Conservation (phyloP, 2,329 filamentous ascomycete species). For the Magnaporthiopsis poae region DNA sequence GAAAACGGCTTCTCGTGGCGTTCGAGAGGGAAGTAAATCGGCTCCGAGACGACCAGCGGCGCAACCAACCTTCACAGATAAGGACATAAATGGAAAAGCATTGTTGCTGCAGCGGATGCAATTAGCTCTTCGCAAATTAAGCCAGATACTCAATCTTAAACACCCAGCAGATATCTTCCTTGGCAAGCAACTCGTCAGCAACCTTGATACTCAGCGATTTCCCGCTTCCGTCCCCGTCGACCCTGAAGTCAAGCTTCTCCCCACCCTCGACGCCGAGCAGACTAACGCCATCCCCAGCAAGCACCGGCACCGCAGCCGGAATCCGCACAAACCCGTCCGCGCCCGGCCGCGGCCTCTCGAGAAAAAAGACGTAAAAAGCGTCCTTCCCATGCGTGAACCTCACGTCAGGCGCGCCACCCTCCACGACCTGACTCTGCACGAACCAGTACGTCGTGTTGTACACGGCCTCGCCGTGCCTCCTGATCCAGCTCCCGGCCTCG, state of each 20-base stretch:
- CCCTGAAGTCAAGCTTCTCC: slow-evolving; percentile 16
- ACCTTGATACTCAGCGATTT: slow-evolving; percentile 21
- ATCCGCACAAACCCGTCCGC: slow-evolving; percentile 25
- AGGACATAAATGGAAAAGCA: no score
- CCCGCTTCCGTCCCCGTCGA: background rate
- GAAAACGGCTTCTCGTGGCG: no score
- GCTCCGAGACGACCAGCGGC: no score
- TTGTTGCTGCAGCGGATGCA: no score
- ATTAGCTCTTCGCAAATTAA: no score
- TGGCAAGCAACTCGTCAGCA: slow-evolving; percentile 19
- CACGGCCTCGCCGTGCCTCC: slow-evolving; percentile 41
- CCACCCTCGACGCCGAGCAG: slow-evolving; percentile 29
- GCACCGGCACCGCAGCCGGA: slow-evolving; percentile 30
- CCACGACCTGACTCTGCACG: slow-evolving; percentile 29
- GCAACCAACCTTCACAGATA: no score
- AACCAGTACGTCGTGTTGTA: slow-evolving; percentile 48
- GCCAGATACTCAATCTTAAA: slow-evolving; percentile 28
- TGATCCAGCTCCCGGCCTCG: slow-evolving; percentile 45
- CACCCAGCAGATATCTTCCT: slow-evolving; percentile 30
- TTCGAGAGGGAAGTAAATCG: no score
- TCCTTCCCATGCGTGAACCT: slow-evolving; percentile 36
- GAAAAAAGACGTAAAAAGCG: slow-evolving; percentile 35
- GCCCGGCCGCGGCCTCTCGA: slow-evolving; percentile 23
- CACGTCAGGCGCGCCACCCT: slow-evolving; percentile 18
- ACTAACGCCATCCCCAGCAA: slow-evolving; percentile 31